Evolutionary conservation across 176 grass and related monocot genomes (phyloP), one percentile per base, ranked within the genome.

Genomic region (Neostapfia colusana): DNA sequence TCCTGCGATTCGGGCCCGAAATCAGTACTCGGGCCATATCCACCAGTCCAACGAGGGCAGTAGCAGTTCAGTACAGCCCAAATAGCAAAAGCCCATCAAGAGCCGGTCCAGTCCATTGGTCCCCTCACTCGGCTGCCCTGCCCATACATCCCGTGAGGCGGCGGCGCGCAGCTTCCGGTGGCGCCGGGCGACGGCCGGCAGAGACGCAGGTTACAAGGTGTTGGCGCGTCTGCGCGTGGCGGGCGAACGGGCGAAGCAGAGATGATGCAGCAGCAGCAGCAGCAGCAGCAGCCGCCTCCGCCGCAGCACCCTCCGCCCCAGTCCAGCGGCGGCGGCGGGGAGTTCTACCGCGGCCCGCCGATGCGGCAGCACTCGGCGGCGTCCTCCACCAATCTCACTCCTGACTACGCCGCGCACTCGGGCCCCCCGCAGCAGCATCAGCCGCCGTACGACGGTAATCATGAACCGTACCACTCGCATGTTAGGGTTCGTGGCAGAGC

Each of bases 281-380:
- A 78, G 57, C 87, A 90, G 14, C 90, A 69, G 14, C 85, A 23
- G 35, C 90, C 70, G 0, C 79, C 76, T 75, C 86, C 65, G 6
- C 88, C 53, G 35, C 83, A 83, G 80, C 70, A 78, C 31, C 83
- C 61, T 39, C 80, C 67, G 15, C 83, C 50, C 0, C 84, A 90
- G 75, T 65, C 28, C 13, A 71, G 74, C 20, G 82, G 44, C 17
- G 75, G 83, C 37, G 80, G 84, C 34, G 86, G 75, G 21, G 93
- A 96, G 50, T 96, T 92, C 85, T 88, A 89, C 81, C 86, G 89
- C 5, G 89, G 89, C 20, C 89, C 89, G 36, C 89, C 89, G 51
- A 92, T 88, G 93, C 84, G 93, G 44, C 93, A 96, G 81, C 84
- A 74, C 37, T 92, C 93, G n/a, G 87, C 87, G 2, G 79, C 87